A percentile compares a stretch with the other conserved stretches of the same genome.
phyloP scores from a whole-genome alignment of 768 basidiomycete genomes.

The Bullera alba region DNA sequence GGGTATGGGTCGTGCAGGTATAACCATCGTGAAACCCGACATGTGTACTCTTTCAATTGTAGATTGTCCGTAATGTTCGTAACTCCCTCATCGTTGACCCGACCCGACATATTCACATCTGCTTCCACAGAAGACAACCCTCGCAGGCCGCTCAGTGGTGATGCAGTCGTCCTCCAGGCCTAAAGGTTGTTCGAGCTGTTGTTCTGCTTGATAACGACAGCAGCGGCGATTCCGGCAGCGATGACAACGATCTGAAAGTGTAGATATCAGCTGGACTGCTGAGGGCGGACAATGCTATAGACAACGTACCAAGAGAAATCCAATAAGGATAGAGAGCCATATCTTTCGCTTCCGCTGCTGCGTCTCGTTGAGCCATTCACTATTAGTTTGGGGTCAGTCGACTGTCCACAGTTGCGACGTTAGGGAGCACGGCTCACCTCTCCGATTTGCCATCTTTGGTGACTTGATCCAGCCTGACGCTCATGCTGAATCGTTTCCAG shows the following conservation, averaged over 20 bases:
- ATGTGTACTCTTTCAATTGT: no score
- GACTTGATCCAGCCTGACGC: conserved; percentile 22
- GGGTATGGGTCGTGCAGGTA: no score
- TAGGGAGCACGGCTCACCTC: conserved; percentile 14
- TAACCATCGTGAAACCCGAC: no score
- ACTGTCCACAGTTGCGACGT: neutral
- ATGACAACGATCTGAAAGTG: neutral
- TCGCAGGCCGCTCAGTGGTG: no score
- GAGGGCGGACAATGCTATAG: neutral
- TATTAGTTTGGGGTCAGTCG: conserved; percentile 6
- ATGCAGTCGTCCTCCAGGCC: no score
- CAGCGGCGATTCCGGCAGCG: neutral
- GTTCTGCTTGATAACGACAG: neutral
- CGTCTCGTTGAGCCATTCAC: conserved; percentile 17
- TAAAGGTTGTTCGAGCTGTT: neutral
- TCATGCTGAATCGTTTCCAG: conserved; percentile 38
- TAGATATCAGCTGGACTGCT: no score
- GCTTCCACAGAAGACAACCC: no score
- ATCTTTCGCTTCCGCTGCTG: conserved; percentile 7
- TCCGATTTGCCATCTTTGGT: conserved; percentile 6
- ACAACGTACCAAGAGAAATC: conserved; percentile 3
- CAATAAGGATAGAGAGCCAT: conserved; percentile 10
- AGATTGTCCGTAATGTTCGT: no score
- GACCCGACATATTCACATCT: no score
- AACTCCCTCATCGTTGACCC: no score